Conservation (phyloP, 805 yeast species). For the Scheffersomyces stipitis region DNA sequence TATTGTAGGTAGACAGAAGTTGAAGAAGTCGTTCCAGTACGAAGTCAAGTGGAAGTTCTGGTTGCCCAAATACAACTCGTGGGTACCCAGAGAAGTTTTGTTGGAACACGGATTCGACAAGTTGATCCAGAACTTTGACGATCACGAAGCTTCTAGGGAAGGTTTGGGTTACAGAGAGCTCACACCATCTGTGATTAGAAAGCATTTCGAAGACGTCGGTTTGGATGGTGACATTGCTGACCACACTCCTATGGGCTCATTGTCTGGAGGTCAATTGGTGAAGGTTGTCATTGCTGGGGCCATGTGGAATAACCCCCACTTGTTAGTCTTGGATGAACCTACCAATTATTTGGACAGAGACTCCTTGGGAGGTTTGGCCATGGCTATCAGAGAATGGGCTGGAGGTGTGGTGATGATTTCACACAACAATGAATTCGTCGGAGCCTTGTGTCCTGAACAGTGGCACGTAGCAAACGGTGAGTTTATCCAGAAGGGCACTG, state of each 20-base stretch:
- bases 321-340: conserved; percentile 95
- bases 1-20: conserved; percentile 93
- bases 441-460: conserved; percentile 97
- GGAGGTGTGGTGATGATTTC: conserved; percentile 99
- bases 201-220: conserved; percentile 97
- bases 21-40: conserved; percentile 94
- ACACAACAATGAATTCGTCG: conserved; percentile 94
- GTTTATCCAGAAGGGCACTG: conserved; percentile 79
- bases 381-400: conserved; percentile 96
- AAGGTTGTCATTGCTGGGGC: conserved; percentile 99
- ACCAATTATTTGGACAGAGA: conserved; percentile 98
- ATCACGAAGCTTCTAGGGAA: conserved; percentile 49
- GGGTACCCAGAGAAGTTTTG: conserved; percentile 84
- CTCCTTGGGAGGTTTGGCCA: conserved; percentile 94
- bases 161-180: conserved; percentile 53
- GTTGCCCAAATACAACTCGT: conserved; percentile 90
- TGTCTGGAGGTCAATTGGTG: conserved; percentile 97
- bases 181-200: conserved; percentile 86
- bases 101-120: conserved; percentile 59
- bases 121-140: conserved; percentile 45
- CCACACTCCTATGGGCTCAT: conserved; percentile 94
- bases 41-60: conserved; percentile 92
- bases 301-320: conserved; percentile 99
- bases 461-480: conserved; percentile 95
- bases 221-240: conserved; percentile 98